Evolutionary conservation across 2,329 filamentous ascomycete species (phyloP), one percentile per base, ranked within the genome.

Genomic region (Alternaria alternata): DNA sequence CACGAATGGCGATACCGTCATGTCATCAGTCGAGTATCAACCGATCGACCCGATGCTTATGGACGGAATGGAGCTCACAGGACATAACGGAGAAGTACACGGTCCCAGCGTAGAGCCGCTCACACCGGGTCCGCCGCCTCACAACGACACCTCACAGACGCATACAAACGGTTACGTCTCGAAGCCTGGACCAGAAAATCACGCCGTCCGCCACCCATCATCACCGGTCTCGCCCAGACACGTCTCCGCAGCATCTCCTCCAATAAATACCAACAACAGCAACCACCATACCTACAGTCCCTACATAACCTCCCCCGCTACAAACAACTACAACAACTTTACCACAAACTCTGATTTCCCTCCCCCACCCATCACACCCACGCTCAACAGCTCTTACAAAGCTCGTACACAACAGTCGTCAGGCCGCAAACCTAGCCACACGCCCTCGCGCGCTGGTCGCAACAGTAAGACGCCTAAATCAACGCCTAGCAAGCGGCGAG

Each of bases 11-110:
- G 73, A 78, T 30, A 66, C 66, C 7, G 56, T 78, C 30, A 64
- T 78, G 56, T 76, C 75, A 11, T 78, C 73, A 3, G 76, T 78
- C 30, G 77, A 79, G 51, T 62, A 71, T 32, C 64, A 63, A 22
- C 61, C 63, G 3, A 69, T 69, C n/a, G 65, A 46, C 7, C 47
- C 57, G 7, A 47, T 63, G 39, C 41, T 66, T 9, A 67, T 68
- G 57, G 61, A 70, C 14, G 67, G 62, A 36, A 49, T 69, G 14
- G 64, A 64, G 22, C 57, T 63, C 8, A 41, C 57, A 7, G 49
- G 41, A 34, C 55, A 61, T 4, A 63, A 63, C 14, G 59, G 61
- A 38, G 64, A 64, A 20, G 60, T 51, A 18, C 54, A 61, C n/a
- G 65, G 61, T n/a, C 68, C 68, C 12, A 66, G 66, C 46, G 57